A percentile compares a stretch with the other conserved stretches of the same genome.
phyloP scores from a whole-genome alignment of 2,329 filamentous ascomycete species.

The Rutstroemia sydowiana region DNA sequence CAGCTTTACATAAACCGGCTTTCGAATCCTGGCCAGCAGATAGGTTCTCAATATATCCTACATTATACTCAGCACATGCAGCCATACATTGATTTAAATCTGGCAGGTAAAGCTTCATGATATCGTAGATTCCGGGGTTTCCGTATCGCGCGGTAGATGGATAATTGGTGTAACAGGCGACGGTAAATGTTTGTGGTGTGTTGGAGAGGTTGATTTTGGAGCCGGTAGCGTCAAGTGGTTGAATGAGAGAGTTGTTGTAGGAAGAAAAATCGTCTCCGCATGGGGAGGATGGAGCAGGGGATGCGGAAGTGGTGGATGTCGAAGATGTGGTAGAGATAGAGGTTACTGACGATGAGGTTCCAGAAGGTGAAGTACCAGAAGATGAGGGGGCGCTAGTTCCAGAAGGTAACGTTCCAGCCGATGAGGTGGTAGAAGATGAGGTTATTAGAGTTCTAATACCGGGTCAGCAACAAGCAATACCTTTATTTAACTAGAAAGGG shows the following conservation, averaged over 20 bases:
- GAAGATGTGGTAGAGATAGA: not conserved
- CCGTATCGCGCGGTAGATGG: not conserved
- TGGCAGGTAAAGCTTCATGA: slow-evolving; percentile 9
- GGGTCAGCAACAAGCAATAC: not conserved
- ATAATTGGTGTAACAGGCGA: slow-evolving; percentile 9
- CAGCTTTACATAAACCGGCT: slow-evolving; percentile 3
- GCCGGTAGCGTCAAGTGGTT: not conserved
- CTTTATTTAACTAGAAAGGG: not conserved
- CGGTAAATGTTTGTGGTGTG: not conserved
- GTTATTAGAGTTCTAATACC: not conserved
- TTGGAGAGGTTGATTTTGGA: not conserved
- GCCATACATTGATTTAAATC: not conserved
- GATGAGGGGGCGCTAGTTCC: too few species aligned
- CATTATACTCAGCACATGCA: slow-evolving; percentile 10
- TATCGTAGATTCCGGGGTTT: slow-evolving; percentile 5
- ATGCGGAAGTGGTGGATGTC: not conserved
- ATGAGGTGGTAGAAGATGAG: too few species aligned
- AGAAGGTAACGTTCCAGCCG: too few species aligned
- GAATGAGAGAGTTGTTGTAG: not conserved
- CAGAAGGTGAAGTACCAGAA: too few species aligned
- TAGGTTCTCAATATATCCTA: not conserved
- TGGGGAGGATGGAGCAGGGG: not conserved
- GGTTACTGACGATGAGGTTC: not conserved
- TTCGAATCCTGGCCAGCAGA: not conserved
- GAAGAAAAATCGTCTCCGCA: not conserved